Conservation (phyloP, 345 rosid species). For the Gossypium arboreum region DNA sequence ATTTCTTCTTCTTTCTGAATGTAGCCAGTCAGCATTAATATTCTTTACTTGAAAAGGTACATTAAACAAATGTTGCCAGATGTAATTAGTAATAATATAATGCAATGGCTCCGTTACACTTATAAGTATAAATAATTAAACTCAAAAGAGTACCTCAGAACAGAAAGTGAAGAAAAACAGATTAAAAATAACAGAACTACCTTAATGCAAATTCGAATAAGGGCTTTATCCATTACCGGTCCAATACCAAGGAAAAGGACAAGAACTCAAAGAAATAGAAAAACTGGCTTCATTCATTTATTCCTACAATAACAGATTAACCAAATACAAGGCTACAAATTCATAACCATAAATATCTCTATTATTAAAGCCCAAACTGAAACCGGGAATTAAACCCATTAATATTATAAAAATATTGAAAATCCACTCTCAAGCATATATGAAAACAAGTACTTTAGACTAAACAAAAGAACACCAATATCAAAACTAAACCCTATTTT, state of each 20-base stretch:
- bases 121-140: neutral
- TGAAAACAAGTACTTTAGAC: neutral
- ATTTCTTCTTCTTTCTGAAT: neutral
- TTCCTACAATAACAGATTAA: neutral
- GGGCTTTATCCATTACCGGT: neutral
- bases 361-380: neutral
- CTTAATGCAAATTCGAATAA: neutral
- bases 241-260: neutral
- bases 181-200: neutral
- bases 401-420: neutral
- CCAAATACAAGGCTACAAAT: neutral
- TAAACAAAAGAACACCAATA: neutral
- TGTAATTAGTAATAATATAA: neutral
- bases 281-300: neutral
- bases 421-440: slow-evolving; percentile 6
- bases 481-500: slow-evolving; percentile 10
- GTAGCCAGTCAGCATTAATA: neutral
- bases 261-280: neutral
- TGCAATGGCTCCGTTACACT: neutral
- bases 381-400: neutral
- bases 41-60: neutral
- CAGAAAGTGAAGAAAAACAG: neutral
- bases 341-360: neutral
- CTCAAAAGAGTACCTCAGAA: neutral
- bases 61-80: neutral